phyloP scores from a whole-genome alignment of 2,329 filamentous ascomycete species.

The Boeremia exigua region DNA sequence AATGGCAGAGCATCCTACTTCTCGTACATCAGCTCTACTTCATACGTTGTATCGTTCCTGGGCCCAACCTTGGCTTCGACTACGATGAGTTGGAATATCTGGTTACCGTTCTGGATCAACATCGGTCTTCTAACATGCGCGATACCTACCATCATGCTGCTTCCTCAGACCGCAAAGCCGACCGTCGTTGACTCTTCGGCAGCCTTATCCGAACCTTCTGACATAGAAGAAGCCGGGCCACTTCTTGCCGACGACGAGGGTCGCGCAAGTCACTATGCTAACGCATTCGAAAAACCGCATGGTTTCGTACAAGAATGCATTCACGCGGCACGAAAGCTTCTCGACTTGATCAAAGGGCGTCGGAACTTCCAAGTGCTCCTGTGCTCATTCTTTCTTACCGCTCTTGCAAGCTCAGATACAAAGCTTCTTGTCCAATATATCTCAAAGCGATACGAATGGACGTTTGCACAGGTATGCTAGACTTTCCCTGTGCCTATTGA shows the following conservation, averaged over 20 bases:
- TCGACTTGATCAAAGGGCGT: constrained; percentile 29
- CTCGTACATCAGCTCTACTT: constrained; percentile 43
- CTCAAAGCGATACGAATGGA: constrained; percentile 49
- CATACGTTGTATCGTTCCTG: constrained; percentile 44
- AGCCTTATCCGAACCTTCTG: background rate
- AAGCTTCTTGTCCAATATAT: constrained; percentile 49
- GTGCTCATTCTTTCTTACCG: constrained; percentile 43
- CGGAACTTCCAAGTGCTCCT: constrained; percentile 45
- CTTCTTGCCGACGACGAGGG: constrained; percentile 25
- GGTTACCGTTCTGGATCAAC: constrained; percentile 47
- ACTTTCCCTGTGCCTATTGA: background rate
- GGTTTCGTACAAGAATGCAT: constrained; percentile 21
- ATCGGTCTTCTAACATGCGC: constrained; percentile 36
- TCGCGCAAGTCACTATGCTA: constrained; percentile 23
- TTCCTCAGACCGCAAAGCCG: constrained; percentile 14
- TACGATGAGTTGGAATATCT: constrained; percentile 44
- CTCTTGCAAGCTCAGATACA: constrained; percentile 48
- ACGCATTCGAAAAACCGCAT: constrained; percentile 33
- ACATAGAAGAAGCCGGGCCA: constrained; percentile 28
- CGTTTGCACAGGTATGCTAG: constrained; percentile 37
- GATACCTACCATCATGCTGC: constrained; percentile 31
- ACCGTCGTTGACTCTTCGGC: background rate
- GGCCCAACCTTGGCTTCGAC: constrained; percentile 44
- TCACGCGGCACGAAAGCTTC: constrained; percentile 25
- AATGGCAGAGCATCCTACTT: constrained; percentile 41